Evolutionary conservation across 306 rosid species (phyloP).

Genomic region (Malus asiatica): DNA sequence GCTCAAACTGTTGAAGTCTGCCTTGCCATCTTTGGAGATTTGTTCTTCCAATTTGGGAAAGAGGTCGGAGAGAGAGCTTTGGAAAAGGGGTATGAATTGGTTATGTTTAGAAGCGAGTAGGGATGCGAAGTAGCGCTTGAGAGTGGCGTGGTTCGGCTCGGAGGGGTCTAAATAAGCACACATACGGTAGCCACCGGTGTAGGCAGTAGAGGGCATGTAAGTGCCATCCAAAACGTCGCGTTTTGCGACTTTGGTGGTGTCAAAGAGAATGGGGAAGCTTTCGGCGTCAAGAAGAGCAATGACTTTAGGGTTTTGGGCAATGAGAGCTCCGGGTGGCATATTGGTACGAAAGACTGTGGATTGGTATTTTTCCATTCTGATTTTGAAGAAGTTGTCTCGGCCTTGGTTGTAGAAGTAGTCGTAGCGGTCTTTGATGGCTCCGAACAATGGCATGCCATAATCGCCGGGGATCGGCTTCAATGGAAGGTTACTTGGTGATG

Average conservation of each 20-base stretch:
- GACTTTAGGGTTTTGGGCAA: slow-evolving; percentile 45
- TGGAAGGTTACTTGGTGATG: slow-evolving; percentile 19
- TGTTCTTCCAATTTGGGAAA: slow-evolving; percentile 31
- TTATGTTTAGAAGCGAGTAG: slow-evolving; percentile 27
- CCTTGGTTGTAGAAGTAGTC: slow-evolving; percentile 71
- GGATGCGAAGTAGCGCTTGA: slow-evolving; percentile 37
- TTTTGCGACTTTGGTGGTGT: slow-evolving; percentile 49
- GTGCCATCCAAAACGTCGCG: slow-evolving; percentile 63
- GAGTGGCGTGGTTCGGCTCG: slow-evolving; percentile 37
- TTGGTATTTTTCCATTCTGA: slow-evolving; percentile 24
- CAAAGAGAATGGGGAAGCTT: slow-evolving; percentile 56
- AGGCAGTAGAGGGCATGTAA: slow-evolving; percentile 61
- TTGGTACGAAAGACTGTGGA: slow-evolving; percentile 71
- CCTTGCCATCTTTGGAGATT: slow-evolving; percentile 1
- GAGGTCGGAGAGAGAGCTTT: slow-evolving; percentile 8
- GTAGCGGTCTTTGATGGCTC: slow-evolving; percentile 46
- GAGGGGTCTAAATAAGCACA: slow-evolving; percentile 57
- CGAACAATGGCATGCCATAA: slow-evolving; percentile 49
- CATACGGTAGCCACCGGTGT: slow-evolving; percentile 64
- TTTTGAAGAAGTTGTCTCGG: slow-evolving; percentile 40
- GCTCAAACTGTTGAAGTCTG: slow-evolving; percentile 17
- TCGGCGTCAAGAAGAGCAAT: slow-evolving; percentile 47
- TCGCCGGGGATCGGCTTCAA: slow-evolving; percentile 53
- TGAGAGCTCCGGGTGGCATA: slow-evolving; percentile 77
- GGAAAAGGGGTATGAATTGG: slow-evolving; percentile 43